A percentile compares a stretch with the other conserved stretches of the same genome.
phyloP scores from a whole-genome alignment of 1,284 basidiomycete genomes.

The Leucoagaricus sp. region DNA sequence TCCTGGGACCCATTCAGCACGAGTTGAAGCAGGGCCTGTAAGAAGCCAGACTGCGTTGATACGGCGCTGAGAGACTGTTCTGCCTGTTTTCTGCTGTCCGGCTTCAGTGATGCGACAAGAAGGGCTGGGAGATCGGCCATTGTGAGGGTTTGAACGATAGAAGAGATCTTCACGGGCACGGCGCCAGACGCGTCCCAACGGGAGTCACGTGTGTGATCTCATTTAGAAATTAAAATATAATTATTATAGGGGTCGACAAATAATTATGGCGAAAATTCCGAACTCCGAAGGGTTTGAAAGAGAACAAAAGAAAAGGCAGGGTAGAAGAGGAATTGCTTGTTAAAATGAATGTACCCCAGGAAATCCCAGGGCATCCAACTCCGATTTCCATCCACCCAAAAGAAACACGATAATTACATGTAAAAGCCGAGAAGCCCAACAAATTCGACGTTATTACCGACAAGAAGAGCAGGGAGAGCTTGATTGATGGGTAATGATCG shows the following conservation, averaged over 20 bases:
- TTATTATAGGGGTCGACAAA: no score
- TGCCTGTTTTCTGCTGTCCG: constrained; percentile 74
- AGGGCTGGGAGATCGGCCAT: constrained; percentile 72
- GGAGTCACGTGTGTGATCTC: neutral
- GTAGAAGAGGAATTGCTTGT: no score
- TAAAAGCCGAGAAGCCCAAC: neutral
- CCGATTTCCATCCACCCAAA: no score
- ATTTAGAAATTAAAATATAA: neutral
- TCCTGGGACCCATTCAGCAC: constrained; percentile 71
- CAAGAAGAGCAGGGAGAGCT: constrained; percentile 24
- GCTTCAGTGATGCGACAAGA: constrained; percentile 74
- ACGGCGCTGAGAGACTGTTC: constrained; percentile 73
- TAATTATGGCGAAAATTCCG: no score
- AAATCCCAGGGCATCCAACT: no score
- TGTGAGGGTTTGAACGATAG: constrained; percentile 18
- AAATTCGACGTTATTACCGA: constrained; percentile 3
- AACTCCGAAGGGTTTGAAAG: no score
- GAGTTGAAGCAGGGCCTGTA: constrained; percentile 69
- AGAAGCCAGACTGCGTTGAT: constrained; percentile 78
- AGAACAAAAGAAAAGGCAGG: no score
- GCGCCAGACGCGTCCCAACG: neutral
- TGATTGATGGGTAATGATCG: constrained; percentile 18
- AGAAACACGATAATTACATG: neutral
- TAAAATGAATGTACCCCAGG: no score
- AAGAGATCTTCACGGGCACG: neutral